A percentile compares a stretch with the other conserved stretches of the same genome.
These are phyloP conservation scores for Massariosphaeria phaeospora DNA, from an alignment of 495 filamentous ascomycete genomes.

Conservation along the genomic window DNA sequence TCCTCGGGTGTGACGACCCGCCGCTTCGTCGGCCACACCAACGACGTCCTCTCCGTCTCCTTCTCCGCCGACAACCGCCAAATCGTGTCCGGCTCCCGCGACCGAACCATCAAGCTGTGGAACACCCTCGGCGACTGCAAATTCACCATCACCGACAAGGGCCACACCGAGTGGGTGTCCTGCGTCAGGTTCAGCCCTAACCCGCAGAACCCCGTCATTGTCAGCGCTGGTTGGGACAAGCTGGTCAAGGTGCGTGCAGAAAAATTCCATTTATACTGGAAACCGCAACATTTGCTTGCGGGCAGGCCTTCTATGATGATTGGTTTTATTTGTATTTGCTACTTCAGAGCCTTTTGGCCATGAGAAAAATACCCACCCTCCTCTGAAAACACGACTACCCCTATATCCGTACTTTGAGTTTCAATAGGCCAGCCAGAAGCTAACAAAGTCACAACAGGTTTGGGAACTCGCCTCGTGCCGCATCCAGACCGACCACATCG, in stretches of 20 bases:
- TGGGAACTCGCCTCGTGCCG: slow-evolving; percentile 99
- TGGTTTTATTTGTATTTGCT: slow-evolving; percentile 95
- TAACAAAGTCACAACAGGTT: slow-evolving; percentile 55
- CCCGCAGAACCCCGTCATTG: slow-evolving; percentile 99
- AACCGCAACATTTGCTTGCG: not conserved
- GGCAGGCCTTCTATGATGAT: slow-evolving; percentile 87
- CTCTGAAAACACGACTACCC: slow-evolving; percentile 62
- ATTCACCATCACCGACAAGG: slow-evolving; percentile 99
- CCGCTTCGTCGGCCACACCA: slow-evolving; percentile 97
- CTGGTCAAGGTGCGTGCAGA: slow-evolving; percentile 86
- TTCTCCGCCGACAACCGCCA: slow-evolving; percentile 99
- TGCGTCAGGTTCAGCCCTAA: slow-evolving; percentile 99
- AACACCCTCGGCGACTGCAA: slow-evolving; percentile 99
- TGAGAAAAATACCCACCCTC: slow-evolving; percentile 94
- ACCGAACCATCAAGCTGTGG: slow-evolving; percentile 99
- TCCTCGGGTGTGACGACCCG: slow-evolving; percentile 92
- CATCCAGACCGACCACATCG: slow-evolving; percentile 99
- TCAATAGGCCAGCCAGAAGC: not conserved
- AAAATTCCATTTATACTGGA: slow-evolving; percentile 20
- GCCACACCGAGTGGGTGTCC: slow-evolving; percentile 98
- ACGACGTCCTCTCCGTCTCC: slow-evolving; percentile 98
- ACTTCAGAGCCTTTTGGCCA: slow-evolving; percentile 98
- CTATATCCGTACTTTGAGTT: not conserved
- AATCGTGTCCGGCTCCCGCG: slow-evolving; percentile 97
- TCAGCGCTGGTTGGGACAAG: slow-evolving; percentile 99